Conservation (phyloP, 129 eudicot genomes). For the Escallonia rubra region DNA sequence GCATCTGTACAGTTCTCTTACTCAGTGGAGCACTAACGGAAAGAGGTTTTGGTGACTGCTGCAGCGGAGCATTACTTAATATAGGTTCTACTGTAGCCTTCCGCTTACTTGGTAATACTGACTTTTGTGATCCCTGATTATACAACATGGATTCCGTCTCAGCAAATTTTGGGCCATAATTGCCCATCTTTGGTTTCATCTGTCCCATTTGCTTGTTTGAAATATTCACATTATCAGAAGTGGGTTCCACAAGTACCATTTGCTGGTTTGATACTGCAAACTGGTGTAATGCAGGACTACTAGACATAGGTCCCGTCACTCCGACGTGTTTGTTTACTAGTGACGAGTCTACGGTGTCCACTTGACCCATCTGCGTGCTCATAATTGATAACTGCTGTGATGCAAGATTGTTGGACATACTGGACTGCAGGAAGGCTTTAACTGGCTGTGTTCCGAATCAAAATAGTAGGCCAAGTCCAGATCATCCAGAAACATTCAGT, state of each 20-base stretch:
- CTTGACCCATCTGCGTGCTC: constrained; percentile 30
- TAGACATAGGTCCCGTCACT: constrained; percentile 25
- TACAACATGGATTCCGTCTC: constrained; percentile 17
- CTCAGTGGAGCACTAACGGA: constrained; percentile 20
- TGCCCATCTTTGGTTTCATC: constrained; percentile 10
- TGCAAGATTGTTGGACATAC: constrained; percentile 47
- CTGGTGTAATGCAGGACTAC: constrained; percentile 19
- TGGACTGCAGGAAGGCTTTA: neutral
- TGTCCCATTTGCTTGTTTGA: constrained; percentile 12
- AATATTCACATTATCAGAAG: constrained; percentile 5
- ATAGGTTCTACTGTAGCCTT: constrained; percentile 45
- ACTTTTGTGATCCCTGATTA: constrained; percentile 27
- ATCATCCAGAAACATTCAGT: no score
- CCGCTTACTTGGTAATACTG: constrained; percentile 41
- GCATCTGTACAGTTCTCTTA: constrained; percentile 29
- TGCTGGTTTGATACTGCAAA: constrained; percentile 27
- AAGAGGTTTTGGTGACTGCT: constrained; percentile 24
- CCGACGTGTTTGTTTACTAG: constrained; percentile 23
- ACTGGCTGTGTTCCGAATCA: neutral
- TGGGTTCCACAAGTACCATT: constrained; percentile 12
- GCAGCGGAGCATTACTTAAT: constrained; percentile 13
- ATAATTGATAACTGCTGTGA: constrained; percentile 38
- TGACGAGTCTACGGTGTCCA: constrained; percentile 33
- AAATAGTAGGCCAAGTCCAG: neutral
- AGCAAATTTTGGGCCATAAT: constrained; percentile 10